These are phyloP conservation scores for Scedosporium minutisporum DNA, from an alignment of 2,329 filamentous ascomycete species.

Conservation along the genomic window DNA sequence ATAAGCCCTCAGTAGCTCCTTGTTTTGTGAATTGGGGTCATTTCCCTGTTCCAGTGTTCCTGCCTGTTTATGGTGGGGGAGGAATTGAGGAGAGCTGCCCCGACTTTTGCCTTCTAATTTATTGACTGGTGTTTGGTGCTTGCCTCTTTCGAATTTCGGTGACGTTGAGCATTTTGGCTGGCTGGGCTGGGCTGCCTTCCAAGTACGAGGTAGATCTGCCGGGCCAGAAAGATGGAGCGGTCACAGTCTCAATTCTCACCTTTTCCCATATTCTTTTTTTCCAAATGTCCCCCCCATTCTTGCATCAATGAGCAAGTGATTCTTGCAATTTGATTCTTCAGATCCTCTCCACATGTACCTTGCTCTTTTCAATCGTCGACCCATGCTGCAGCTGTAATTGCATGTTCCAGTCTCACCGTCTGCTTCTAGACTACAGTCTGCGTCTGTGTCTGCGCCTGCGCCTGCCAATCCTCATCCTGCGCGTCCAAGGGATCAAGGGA, in stretches of 20 bases:
- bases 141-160: constrained; percentile 2
- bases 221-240: neutral
- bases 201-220: neutral
- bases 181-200: neutral
- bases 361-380: too few species aligned
- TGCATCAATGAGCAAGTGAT: too few species aligned
- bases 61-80: neutral
- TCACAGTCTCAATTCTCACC: neutral
- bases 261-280: neutral
- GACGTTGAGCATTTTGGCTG: constrained; percentile 7
- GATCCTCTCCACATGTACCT: too few species aligned
- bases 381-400: neutral
- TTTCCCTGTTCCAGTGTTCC: neutral
- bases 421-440: neutral
- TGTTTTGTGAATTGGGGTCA: neutral
- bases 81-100: neutral
- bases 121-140: neutral
- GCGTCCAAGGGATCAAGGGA: neutral
- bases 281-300: too few species aligned
- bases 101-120: neutral
- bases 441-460: too few species aligned
- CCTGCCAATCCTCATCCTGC: neutral
- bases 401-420: neutral
- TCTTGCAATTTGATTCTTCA: neutral
- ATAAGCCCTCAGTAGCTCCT: neutral